Percentiles rank a stretch among this genome's conserved stretches.
Conservation (phyloP, 2,329 filamentous ascomycete species). For the Claviceps paspali region DNA sequence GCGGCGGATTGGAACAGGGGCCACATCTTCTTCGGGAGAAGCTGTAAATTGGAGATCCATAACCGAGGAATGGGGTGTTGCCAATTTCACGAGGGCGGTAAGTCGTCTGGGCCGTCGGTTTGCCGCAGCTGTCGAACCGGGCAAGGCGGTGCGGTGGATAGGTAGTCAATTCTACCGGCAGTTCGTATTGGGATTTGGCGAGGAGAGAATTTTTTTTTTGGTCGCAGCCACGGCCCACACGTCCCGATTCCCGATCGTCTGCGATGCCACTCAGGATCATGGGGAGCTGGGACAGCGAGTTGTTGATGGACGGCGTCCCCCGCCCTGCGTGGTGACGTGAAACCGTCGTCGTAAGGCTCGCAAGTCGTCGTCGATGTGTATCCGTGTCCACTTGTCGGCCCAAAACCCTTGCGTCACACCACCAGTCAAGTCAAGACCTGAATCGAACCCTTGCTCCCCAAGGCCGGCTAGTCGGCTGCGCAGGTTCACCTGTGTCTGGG, state of each 20-base stretch:
- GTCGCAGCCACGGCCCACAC: too few relatives aligned
- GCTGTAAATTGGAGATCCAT: constrained; percentile 13
- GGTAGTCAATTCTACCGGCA: background rate
- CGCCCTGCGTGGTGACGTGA: too few relatives aligned
- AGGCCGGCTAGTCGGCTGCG: background rate
- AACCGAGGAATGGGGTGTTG: background rate
- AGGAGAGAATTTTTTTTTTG: background rate
- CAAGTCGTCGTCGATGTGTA: background rate
- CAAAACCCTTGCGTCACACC: too few relatives aligned
- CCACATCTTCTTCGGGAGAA: constrained; percentile 9
- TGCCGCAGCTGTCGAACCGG: background rate
- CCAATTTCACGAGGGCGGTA: too few relatives aligned
- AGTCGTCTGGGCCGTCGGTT: background rate
- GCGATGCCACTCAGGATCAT: background rate
- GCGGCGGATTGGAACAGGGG: constrained; percentile 18
- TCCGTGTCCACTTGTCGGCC: too few relatives aligned
- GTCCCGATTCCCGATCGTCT: background rate
- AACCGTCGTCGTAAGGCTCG: too few relatives aligned
- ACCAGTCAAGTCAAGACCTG: too few relatives aligned
- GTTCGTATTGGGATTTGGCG: background rate
- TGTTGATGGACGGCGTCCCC: too few relatives aligned
- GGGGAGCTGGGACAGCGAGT: background rate
- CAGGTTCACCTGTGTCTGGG: background rate
- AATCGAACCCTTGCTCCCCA: too few relatives aligned
- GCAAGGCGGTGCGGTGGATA: background rate